phyloP scores from a whole-genome alignment of 2,329 filamentous ascomycete genomes.

The Phaeosphaeria sp. region DNA sequence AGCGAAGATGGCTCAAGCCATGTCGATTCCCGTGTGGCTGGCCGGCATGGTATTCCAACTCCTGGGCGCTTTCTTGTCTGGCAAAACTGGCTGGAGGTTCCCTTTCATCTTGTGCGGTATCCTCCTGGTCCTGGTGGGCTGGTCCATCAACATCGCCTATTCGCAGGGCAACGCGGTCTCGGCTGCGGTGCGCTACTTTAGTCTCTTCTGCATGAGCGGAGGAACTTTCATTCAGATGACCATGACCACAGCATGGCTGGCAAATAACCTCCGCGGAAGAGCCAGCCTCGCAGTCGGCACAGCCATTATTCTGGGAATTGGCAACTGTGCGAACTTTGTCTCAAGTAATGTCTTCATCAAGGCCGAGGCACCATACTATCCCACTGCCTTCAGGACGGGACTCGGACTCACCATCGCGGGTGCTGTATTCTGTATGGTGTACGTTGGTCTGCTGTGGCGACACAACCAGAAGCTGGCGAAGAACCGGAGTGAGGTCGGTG shows the following conservation, averaged over 20 bases:
- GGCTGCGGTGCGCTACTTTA: constrained; percentile 59
- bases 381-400: constrained; percentile 36
- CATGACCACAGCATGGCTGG: constrained; percentile 59
- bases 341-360: constrained; percentile 51
- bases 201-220: constrained; percentile 36
- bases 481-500: constrained; percentile 23
- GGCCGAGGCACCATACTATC: constrained; percentile 33
- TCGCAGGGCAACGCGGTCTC: constrained; percentile 51
- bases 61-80: constrained; percentile 27
- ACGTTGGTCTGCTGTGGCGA: constrained; percentile 55
- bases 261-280: constrained; percentile 56
- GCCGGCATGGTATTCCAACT: constrained; percentile 35
- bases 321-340: constrained; percentile 64
- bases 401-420: constrained; percentile 45
- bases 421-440: constrained; percentile 17
- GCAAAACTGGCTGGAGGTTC: constrained; percentile 37
- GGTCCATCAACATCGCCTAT: constrained; percentile 58
- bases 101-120: constrained; percentile 40
- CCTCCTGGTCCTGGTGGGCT: constrained; percentile 55
- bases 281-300: constrained; percentile 31
- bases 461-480: constrained; percentile 58
- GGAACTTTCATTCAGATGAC: constrained; percentile 62
- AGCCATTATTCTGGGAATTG: constrained; percentile 46
- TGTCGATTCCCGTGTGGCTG: constrained; percentile 46
- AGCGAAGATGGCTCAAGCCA: constrained; percentile 40